Evolutionary conservation across 805 yeast species (phyloP).

Genomic region (Saccharomyces jurei): DNA sequence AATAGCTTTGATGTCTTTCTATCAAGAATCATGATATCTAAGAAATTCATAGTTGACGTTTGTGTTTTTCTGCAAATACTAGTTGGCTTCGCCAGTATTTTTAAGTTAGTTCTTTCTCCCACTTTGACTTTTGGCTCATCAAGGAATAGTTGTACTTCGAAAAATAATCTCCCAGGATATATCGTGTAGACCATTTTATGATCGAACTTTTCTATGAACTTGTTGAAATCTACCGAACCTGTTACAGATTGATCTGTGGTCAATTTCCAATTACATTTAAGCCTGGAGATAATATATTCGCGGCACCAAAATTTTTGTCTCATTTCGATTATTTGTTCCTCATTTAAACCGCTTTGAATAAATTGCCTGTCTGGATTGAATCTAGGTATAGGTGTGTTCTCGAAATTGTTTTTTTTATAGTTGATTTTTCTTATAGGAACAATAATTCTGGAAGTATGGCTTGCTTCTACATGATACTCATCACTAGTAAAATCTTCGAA

Average conservation of each 20-base stretch:
- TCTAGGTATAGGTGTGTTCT: slow-evolving; percentile 56
- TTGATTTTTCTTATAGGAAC: slow-evolving; percentile 57
- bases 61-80: not conserved
- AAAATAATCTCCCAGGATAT: slow-evolving; percentile 17
- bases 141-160: slow-evolving; percentile 9
- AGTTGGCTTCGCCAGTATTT: slow-evolving; percentile 8
- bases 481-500: slow-evolving; percentile 27
- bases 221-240: slow-evolving; percentile 23
- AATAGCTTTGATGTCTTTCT: slow-evolving; percentile 17
- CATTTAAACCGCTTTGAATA: slow-evolving; percentile 41
- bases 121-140: slow-evolving; percentile 5
- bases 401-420: slow-evolving; percentile 29
- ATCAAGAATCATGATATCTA: slow-evolving; percentile 18
- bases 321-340: slow-evolving; percentile 48
- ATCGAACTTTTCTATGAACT: slow-evolving; percentile 22
- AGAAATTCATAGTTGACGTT: not conserved
- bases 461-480: slow-evolving; percentile 32
- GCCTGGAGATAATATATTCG: slow-evolving; percentile 47
- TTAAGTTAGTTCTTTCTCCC: slow-evolving; percentile 12
- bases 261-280: slow-evolving; percentile 60
- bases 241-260: slow-evolving; percentile 6
- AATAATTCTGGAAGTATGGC: slow-evolving; percentile 50
- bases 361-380: slow-evolving; percentile 58
- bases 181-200: slow-evolving; percentile 16
- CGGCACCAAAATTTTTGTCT: slow-evolving; percentile 77